Conservation (phyloP, 495 filamentous ascomycete species). For the Tuber brumale region DNA sequence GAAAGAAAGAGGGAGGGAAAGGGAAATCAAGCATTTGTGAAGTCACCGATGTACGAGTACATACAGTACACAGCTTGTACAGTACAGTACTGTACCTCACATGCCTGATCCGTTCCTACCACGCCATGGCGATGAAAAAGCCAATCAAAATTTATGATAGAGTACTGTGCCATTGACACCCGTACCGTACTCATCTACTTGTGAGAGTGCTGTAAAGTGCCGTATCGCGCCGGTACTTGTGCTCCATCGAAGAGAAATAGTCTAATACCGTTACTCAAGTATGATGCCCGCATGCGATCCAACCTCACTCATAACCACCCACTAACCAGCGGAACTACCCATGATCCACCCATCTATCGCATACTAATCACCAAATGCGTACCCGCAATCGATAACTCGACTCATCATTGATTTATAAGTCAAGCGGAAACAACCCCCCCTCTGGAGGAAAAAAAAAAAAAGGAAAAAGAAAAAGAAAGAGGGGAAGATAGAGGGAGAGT, state of each 20-base stretch:
- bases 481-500: too few species aligned
- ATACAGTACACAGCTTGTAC: neutral
- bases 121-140: neutral
- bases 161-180: neutral
- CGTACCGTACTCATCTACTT: neutral
- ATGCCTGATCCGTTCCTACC: neutral
- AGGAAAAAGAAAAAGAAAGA: too few species aligned
- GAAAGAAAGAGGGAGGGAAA: neutral
- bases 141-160: neutral
- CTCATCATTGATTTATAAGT: neutral
- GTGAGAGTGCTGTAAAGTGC: neutral
- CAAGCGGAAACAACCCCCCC: neutral
- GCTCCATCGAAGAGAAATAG: neutral
- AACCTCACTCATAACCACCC: neutral
- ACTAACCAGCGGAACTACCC: neutral
- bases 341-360: neutral
- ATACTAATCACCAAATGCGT: neutral
- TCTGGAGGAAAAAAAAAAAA: neutral
- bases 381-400: neutral
- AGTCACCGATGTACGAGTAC: neutral
- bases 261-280: too few species aligned
- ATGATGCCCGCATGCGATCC: neutral
- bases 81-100: neutral
- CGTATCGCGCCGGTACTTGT: neutral
- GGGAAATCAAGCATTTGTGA: neutral